Conservation (phyloP, 1,284 basidiomycete genomes). For the Leucoagaricus sp. region DNA sequence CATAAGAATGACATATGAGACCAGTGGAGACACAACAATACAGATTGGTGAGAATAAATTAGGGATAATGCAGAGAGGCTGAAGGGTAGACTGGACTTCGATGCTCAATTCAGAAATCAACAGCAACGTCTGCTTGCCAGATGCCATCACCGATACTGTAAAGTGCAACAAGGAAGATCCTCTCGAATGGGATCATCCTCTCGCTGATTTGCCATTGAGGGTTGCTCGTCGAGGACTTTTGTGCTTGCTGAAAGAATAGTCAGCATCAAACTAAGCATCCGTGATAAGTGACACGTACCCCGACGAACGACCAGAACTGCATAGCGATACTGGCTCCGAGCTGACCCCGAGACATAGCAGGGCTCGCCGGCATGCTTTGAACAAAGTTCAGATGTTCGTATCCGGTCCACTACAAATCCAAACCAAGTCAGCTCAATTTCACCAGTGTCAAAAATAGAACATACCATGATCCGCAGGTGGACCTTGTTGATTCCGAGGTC, state of each 20-base stretch:
- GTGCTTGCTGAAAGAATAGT: conserved; percentile 11
- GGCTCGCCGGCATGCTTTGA: conserved; percentile 30
- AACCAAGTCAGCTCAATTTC: conserved; percentile 1
- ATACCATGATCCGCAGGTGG: conserved; percentile 36
- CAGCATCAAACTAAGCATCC: neutral
- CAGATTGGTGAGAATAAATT: too few species aligned
- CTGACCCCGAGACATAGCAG: conserved; percentile 25
- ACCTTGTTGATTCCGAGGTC: conserved; percentile 29
- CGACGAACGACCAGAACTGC: conserved; percentile 23
- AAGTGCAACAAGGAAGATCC: conserved; percentile 15
- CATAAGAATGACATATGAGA: too few species aligned
- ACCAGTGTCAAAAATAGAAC: conserved; percentile 18
- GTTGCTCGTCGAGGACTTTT: conserved; percentile 7
- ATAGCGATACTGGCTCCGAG: conserved; percentile 23
- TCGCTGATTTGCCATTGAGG: conserved; percentile 22
- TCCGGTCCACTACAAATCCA: conserved; percentile 46
- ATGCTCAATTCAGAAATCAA: conserved; percentile 14
- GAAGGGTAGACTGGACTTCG: too few species aligned
- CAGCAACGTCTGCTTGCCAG: conserved; percentile 19
- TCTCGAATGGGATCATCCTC: conserved; percentile 15
- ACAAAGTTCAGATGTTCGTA: conserved; percentile 40
- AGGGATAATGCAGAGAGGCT: too few species aligned
- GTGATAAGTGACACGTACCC: conserved; percentile 16
- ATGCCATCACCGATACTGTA: conserved; percentile 15
- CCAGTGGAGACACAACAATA: too few species aligned